Conservation (phyloP, 169 alveolate genomes). For the Eimeria tenella region DNA sequence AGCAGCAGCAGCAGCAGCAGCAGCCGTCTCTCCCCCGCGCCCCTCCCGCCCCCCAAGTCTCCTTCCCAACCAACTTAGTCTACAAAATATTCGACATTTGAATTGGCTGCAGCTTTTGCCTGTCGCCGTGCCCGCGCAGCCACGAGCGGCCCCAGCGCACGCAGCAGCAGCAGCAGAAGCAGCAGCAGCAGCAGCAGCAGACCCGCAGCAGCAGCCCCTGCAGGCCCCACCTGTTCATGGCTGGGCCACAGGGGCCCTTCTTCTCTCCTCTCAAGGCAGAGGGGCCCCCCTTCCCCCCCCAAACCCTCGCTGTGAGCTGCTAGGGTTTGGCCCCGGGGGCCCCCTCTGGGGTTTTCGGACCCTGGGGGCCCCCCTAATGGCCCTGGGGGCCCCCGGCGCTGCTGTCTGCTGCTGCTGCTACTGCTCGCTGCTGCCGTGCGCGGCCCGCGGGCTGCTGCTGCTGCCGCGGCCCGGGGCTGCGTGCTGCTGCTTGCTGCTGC, state of each 20-base stretch:
- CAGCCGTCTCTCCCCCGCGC: neutral
- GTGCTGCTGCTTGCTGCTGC: too few relatives aligned
- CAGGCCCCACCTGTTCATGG: neutral
- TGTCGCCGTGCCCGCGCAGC: neutral
- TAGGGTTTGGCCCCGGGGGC: neutral
- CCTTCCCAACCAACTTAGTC: neutral
- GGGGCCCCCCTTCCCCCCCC: neutral
- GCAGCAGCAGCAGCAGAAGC: neutral
- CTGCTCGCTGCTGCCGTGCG: constrained; percentile 12
- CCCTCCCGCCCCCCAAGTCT: neutral
- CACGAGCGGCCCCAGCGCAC: neutral
- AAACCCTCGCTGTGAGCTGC: neutral
- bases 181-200: neutral
- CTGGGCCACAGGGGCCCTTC: too few relatives aligned
- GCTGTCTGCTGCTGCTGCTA: neutral
- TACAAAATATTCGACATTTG: neutral
- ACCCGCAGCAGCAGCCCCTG: neutral
- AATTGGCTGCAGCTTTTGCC: neutral
- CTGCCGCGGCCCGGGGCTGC: neutral
- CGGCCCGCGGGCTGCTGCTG: neutral
- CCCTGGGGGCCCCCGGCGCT: neutral
- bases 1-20: too few relatives aligned
- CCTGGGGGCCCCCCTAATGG: neutral
- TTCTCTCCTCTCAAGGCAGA: too few relatives aligned
- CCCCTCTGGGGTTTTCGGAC: neutral